Evolutionary conservation across 2,329 filamentous ascomycete species (phyloP).

Genomic region (Microdochium paspali): DNA sequence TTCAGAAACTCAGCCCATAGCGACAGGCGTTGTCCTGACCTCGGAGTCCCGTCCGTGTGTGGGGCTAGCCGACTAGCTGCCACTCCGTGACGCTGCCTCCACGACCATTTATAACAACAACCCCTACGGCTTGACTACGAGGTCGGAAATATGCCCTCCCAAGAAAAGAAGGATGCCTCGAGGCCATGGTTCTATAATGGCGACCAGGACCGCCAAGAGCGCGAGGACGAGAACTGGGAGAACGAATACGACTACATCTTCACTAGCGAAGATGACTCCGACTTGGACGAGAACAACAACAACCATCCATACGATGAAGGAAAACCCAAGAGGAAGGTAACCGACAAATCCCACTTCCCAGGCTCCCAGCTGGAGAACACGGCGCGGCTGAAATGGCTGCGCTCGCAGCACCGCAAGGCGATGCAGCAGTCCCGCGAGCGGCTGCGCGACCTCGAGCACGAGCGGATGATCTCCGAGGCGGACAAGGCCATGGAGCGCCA

Average conservation of each 20-base stretch:
- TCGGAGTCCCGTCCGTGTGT: too few species aligned
- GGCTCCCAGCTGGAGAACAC: constrained; percentile 1
- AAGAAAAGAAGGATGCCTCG: too few species aligned
- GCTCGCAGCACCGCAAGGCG: background rate
- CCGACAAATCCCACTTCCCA: background rate
- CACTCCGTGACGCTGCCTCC: too few species aligned
- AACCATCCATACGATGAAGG: too few species aligned
- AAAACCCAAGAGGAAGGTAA: too few species aligned
- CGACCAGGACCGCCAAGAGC: background rate
- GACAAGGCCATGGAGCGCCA: background rate
- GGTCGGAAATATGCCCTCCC: too few species aligned
- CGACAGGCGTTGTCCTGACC: too few species aligned
- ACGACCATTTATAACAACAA: too few species aligned
- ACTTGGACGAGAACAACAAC: background rate
- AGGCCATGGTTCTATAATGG: background rate
- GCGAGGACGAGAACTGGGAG: background rate
- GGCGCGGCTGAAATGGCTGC: background rate
- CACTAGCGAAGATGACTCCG: background rate
- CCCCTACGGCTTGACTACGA: too few species aligned
- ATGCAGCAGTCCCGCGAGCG: background rate
- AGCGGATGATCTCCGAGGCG: background rate
- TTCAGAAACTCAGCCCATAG: too few species aligned
- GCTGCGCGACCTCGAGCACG: background rate
- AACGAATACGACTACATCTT: background rate
- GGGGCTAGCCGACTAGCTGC: too few species aligned